Evolutionary conservation across 75 land plant genomes (phyloP).

Genomic region (Cupressus sempervirens): DNA sequence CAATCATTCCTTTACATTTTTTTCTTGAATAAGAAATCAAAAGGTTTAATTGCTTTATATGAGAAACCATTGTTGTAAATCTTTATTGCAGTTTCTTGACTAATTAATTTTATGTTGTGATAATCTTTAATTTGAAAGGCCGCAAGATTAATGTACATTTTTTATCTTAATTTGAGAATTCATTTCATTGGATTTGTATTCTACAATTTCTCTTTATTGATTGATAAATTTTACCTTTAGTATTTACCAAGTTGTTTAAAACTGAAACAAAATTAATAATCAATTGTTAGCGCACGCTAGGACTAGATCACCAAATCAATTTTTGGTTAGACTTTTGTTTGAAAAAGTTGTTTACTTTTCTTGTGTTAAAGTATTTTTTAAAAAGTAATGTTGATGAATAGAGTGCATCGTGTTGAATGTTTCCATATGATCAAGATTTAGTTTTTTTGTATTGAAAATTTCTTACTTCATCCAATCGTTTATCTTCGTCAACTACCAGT

Average conservation of each 20-base stretch:
- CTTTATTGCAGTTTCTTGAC: background rate
- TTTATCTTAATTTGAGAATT: background rate
- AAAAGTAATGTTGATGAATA: background rate
- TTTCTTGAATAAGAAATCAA: background rate
- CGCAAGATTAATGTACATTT: background rate
- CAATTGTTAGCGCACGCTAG: background rate
- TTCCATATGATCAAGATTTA: background rate
- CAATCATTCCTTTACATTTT: background rate
- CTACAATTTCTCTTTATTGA: background rate
- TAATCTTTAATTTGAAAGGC: background rate
- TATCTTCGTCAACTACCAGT: background rate
- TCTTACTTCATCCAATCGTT: background rate
- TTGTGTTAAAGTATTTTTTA: background rate
- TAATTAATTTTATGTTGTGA: background rate
- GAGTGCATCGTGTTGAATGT: background rate
- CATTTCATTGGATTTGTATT: background rate
- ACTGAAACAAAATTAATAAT: too few relatives aligned
- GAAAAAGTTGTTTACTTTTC: background rate
- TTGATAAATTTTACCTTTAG: background rate
- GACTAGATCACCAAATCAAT: background rate
- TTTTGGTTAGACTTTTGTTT: background rate
- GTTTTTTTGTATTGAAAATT: background rate
- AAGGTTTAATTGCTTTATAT: background rate
- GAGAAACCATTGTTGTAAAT: background rate
- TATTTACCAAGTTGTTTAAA: background rate